Base-by-base conservation (phyloP, 495 filamentous ascomycete species). In the Amphirosellinia nigrospora region DNA sequence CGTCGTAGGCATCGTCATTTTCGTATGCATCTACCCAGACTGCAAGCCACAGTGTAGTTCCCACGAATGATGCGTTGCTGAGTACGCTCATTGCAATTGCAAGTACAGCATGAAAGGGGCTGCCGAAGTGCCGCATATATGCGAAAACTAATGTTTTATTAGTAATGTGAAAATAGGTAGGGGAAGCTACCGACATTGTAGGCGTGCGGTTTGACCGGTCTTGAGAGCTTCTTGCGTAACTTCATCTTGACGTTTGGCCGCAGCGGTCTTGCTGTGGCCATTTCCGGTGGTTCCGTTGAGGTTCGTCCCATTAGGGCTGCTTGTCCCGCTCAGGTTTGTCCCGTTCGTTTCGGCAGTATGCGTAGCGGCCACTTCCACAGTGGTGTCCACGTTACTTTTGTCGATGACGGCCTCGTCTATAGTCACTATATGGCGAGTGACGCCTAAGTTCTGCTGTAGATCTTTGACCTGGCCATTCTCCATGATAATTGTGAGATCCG, bases 1-100 rank as follows among this genome's bases (percentile, higher is more conserved):
- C 65, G 28, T 78, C 64, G 23, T 81, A 74, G 13, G 73, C 74
- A 21, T 75, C 75, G 16, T 79, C 70, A n/a, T 73, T 73, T 19
- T 71, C 77, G 41, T 82, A 82, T 7, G 81, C 79, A 23, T 90
- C 86, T 11, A 85, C 86, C 60, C 92, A 83, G n/a, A 86, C 70
- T 15, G 82, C 76, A 45, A 86, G 79, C 78, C 83, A 84, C 46
- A 82, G 71, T 34, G 77, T 74, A 0, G 75, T 77, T 21, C 70
- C 75, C 26, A 83, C 71, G 43, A 77, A 75, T 7, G 75, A 69
- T 13, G 69, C 72, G 15, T 75, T 77, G 46, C 70, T 69, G 10
- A 81, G 63, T n/a, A 78, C 34, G 30, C 71, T 78, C 71, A 74
- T 75, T 19, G 69, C 5, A 9, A 82, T 70, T 48, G 78, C 70